Base-by-base conservation (phyloP, 2,329 filamentous ascomycete species). In the Aspergillus felis region DNA sequence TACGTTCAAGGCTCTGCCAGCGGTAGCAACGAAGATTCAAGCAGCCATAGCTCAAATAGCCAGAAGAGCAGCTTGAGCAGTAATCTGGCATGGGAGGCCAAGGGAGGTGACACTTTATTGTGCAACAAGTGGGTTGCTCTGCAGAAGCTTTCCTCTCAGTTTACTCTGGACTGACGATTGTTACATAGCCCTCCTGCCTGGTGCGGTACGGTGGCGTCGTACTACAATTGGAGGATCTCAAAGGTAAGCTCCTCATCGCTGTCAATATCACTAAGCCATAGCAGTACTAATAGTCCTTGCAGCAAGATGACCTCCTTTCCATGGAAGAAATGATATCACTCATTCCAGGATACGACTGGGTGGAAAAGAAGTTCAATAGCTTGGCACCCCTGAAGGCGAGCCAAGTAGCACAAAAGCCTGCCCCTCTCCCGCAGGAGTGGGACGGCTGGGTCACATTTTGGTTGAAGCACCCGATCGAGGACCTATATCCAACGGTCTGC, bases 71-170 rank as follows among this genome's bases (percentile, higher is more conserved):
- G 44, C 14, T 29, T 50, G 27, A 58, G 22, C 22, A 55, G 50
- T 8, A 47, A 17, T 4, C 9, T 58, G 38, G 35, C 46, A n/a
- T 58, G 56, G 56, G 56, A 58, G 14, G 57, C 57, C 1, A 55
- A 55, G 17, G 57, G 57, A 6, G 57, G 57, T 6, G 57, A 58
- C 50, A 58, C 57, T 22, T 29, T 58, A 24, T 44, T 50, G 17
- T 58, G 57, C 54, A 58, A 58, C 32, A 49, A 58, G 57, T 59
- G 28, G 9, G 56, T 54, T 24, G 5, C 28, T 51, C n/a, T 38
- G 10, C 25, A 8, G 7, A 24, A 41, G 20, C 28, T 29, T 12
- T 20, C 8, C 17, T 20, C 10, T 41, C 8, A 41, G 22, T 29
- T 55, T 17, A 50, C 28, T 14, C 9, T 12, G 10, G 4, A 14